These are phyloP conservation scores for Colletotrichum plurivorum DNA, from an alignment of 2,329 filamentous ascomycete genomes.

Conservation along the genomic window DNA sequence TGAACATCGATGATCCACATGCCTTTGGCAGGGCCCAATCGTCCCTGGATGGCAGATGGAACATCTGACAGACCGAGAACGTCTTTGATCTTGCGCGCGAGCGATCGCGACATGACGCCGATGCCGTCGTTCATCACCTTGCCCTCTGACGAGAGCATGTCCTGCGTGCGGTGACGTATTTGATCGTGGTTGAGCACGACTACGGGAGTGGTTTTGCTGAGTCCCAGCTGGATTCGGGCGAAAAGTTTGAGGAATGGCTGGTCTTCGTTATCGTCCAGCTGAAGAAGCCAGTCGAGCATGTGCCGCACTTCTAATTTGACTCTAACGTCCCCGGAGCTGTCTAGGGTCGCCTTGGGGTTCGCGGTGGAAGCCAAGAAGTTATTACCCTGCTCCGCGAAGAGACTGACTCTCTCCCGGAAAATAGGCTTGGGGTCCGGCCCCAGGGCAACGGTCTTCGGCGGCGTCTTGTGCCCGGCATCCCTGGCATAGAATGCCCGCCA, in stretches of 20 bases:
- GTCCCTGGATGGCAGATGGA: slow-evolving; percentile 77
- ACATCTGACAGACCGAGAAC: slow-evolving; percentile 65
- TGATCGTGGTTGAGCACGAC: slow-evolving; percentile 61
- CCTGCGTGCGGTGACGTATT: slow-evolving; percentile 55
- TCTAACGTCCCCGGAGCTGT: slow-evolving; percentile 32
- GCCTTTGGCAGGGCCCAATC: slow-evolving; percentile 82
- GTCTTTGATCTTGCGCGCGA: slow-evolving; percentile 67
- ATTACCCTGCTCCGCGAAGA: slow-evolving; percentile 69
- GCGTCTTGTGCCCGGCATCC: slow-evolving; percentile 27
- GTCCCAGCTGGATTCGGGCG: slow-evolving; percentile 67
- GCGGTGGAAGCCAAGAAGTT: slow-evolving; percentile 51
- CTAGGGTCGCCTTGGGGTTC: slow-evolving; percentile 26
- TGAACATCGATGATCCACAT: slow-evolving; percentile 77
- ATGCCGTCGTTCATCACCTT: slow-evolving; percentile 78
- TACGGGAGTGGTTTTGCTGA: slow-evolving; percentile 65
- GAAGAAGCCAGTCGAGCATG: slow-evolving; percentile 68
- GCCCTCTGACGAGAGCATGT: slow-evolving; percentile 56
- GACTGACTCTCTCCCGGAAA: slow-evolving; percentile 45
- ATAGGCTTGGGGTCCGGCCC: slow-evolving; percentile 44
- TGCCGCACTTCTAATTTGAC: slow-evolving; percentile 53
- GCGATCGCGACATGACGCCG: slow-evolving; percentile 72
- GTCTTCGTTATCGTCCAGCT: slow-evolving; percentile 57
- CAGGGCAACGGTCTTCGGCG: slow-evolving; percentile 53
- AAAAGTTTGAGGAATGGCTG: slow-evolving; percentile 71
- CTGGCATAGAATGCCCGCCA: slow-evolving; percentile 65